phyloP scores from a whole-genome alignment of 1,284 basidiomycete genomes.

The Heterobasidion occidentale region DNA sequence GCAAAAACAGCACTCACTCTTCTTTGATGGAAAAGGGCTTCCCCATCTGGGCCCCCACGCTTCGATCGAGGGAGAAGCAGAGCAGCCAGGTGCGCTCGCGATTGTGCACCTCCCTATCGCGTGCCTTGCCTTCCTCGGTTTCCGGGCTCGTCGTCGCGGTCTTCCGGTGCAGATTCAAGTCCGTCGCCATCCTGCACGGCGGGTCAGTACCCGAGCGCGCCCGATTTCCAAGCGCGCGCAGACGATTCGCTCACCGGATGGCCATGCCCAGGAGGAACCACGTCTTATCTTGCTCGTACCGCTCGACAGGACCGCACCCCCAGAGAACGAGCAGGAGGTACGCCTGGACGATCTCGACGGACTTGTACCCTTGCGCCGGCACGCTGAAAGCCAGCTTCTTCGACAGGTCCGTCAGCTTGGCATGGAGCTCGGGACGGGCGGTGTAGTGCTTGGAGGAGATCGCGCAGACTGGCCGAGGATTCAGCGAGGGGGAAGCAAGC shows the following conservation, averaged over 20 bases:
- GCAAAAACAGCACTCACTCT: slow-evolving; percentile 51
- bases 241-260: slow-evolving; percentile 46
- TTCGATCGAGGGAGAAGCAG: slow-evolving; percentile 87
- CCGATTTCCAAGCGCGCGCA: background rate
- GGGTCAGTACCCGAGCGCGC: background rate
- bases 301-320: slow-evolving; percentile 87
- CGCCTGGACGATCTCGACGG: slow-evolving; percentile 90
- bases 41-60: slow-evolving; percentile 89
- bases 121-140: slow-evolving; percentile 65
- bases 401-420: slow-evolving; percentile 73
- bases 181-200: slow-evolving; percentile 83
- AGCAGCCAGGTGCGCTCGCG: slow-evolving; percentile 92
- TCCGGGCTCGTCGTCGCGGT: slow-evolving; percentile 62
- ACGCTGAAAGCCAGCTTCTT: slow-evolving; percentile 92
- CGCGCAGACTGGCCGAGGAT: slow-evolving; percentile 66
- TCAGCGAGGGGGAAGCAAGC: slow-evolving; percentile 1
- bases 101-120: slow-evolving; percentile 83
- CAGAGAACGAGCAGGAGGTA: slow-evolving; percentile 79
- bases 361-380: slow-evolving; percentile 84
- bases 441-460: slow-evolving; percentile 90
- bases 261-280: slow-evolving; percentile 88
- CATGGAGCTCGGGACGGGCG: slow-evolving; percentile 77
- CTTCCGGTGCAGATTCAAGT: slow-evolving; percentile 92
- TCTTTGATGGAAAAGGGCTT: slow-evolving; percentile 82
- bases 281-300: slow-evolving; percentile 95